A percentile compares a stretch with the other conserved stretches of the same genome.
These are phyloP conservation scores for Mallotus nudiflorus DNA, from an alignment of 345 rosid genomes.

Conservation along the genomic window DNA sequence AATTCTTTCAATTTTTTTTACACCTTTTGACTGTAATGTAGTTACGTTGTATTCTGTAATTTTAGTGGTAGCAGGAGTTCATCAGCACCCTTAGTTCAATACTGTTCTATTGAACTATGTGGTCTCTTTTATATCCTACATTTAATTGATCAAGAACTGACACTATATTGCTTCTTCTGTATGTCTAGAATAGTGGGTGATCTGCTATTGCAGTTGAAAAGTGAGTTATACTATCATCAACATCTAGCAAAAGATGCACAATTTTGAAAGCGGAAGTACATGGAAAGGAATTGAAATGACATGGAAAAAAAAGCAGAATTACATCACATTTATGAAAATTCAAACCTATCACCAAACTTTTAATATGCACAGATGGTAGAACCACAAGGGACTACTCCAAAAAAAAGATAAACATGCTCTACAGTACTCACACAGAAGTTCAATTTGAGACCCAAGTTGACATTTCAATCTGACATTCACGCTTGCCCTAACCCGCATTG, in stretches of 20 bases:
- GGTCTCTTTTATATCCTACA: slow-evolving; percentile 22
- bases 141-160: not conserved
- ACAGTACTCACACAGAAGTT: not conserved
- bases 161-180: not conserved
- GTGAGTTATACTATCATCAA: too few relatives aligned
- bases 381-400: too few relatives aligned
- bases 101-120: slow-evolving; percentile 53
- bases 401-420: not conserved
- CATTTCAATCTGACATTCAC: not conserved
- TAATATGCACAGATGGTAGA: not conserved
- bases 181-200: too few relatives aligned
- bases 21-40: not conserved
- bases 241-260: too few relatives aligned
- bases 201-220: too few relatives aligned
- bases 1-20: slow-evolving; percentile 28
- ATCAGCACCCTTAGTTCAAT: slow-evolving; percentile 58
- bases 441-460: not conserved
- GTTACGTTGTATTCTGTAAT: slow-evolving; percentile 11
- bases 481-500: too few relatives aligned
- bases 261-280: too few relatives aligned
- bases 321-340: too few relatives aligned
- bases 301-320: too few relatives aligned
- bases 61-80: slow-evolving; percentile 18
- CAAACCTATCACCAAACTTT: too few relatives aligned
- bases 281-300: too few relatives aligned